Base-by-base conservation (phyloP, 2,329 filamentous ascomycete species). In the Colletotrichum orbiculare region DNA sequence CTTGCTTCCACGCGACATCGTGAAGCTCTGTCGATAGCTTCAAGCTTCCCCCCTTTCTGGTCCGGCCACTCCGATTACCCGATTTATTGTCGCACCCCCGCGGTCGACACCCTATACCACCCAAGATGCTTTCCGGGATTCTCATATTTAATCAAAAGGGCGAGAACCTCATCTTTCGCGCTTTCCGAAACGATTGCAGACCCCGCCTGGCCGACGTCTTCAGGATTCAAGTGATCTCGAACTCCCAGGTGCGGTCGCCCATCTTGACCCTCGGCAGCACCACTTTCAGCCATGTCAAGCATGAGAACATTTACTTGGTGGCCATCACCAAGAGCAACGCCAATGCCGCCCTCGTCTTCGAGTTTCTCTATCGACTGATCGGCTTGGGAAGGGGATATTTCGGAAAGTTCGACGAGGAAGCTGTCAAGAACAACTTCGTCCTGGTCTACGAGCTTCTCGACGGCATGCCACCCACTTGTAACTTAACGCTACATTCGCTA, bases 341-440 rank as follows among this genome's bases (percentile, higher is more conserved):
- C 82, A 99, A 99, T 87, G 94, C 94, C 11, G 96, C 96, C 46
- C 87, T 99, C 61, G 93, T 99, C 33, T 99, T 99, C 75, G 96
- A 99, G 82, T 99, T 99, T 76, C 84, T 99, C 67, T 98, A 98
- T 82, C 89, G 94, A 72, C 83, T 99, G 74, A 92, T 97, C 70
- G 87, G 91, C 75, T 84, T 99, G 69, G 96, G 96, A 46, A 94
- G 92, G 81, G 93, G 94, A 63, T 99, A 99, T 81, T 99, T 99
- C 85, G 95, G 92, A 76, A 98, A 98, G 80, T 97, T 99, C 75
- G 96, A 99, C 75, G 96, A 99, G 84, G 96, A 99, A 82, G 94
- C 96, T 62, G 95, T 99, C 72, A 99, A 99, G 90, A 98, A 97
- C 82, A 99, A 99, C 83, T 99, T 99, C 82, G 96, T 99, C 69